Evolutionary conservation across 2,329 filamentous ascomycete species (phyloP).

Genomic region (Monascus ruber): DNA sequence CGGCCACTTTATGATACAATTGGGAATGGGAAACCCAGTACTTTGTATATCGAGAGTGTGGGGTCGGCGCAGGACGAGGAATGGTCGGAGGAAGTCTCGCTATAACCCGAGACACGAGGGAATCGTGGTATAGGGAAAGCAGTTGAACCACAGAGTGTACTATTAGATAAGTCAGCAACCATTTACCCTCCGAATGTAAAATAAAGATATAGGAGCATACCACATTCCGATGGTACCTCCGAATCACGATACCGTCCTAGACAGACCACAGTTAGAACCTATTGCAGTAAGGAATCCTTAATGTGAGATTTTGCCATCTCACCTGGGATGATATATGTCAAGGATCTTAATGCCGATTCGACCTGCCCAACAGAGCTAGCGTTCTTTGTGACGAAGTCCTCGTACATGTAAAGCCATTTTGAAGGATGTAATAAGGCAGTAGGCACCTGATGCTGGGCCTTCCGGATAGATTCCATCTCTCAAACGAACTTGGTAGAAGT

Average conservation of each 20-base stretch:
- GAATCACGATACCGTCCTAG: slow-evolving; percentile 52
- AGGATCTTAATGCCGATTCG: slow-evolving; percentile 78
- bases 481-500: neutral
- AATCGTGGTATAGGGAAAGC: slow-evolving; percentile 86
- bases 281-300: neutral
- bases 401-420: slow-evolving; percentile 30
- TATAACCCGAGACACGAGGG: slow-evolving; percentile 59
- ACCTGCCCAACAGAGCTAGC: slow-evolving; percentile 88
- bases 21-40: slow-evolving; percentile 52
- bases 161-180: slow-evolving; percentile 19
- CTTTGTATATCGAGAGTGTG: slow-evolving; percentile 52
- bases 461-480: slow-evolving; percentile 23
- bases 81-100: slow-evolving; percentile 44
- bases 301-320: slow-evolving; percentile 1
- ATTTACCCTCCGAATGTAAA: slow-evolving; percentile 8
- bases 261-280: neutral
- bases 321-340: slow-evolving; percentile 93
- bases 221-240: slow-evolving; percentile 85
- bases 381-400: slow-evolving; percentile 88
- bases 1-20: slow-evolving; percentile 69
- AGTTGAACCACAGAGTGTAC: slow-evolving; percentile 81
- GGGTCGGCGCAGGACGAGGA: slow-evolving; percentile 39
- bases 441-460: slow-evolving; percentile 16
- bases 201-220: slow-evolving; percentile 30
- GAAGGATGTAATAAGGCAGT: slow-evolving; percentile 23